Percentiles rank a stretch among this genome's conserved stretches.
phyloP scores from a whole-genome alignment of 352 stramenopile species.

The Pythium coloratum region DNA sequence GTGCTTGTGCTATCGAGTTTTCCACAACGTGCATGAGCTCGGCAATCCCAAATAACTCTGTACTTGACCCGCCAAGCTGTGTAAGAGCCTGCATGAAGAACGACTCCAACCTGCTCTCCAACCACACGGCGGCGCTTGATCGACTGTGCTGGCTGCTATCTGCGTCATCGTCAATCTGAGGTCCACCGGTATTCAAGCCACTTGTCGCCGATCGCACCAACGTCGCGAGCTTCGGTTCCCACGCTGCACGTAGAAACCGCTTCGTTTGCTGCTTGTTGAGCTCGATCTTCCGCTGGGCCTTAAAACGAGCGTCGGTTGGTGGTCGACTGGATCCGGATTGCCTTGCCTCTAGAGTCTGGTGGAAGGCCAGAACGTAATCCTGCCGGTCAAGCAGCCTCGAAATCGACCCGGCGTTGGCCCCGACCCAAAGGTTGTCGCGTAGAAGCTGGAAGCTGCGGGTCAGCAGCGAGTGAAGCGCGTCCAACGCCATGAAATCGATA shows the following conservation, averaged over 20 bases:
- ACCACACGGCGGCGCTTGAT: slow-evolving; percentile 22
- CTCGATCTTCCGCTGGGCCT: neutral
- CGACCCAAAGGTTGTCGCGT: slow-evolving; percentile 37
- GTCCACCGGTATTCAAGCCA: neutral
- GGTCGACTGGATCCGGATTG: neutral
- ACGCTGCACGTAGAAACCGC: slow-evolving; percentile 39
- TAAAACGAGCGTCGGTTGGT: neutral
- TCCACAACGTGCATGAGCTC: slow-evolving; percentile 24
- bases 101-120: slow-evolving; percentile 26
- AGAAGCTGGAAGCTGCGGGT: slow-evolving; percentile 48
- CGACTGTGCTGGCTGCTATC: neutral
- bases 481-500: slow-evolving; percentile 60
- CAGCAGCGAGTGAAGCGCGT: slow-evolving; percentile 38
- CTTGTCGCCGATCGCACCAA: neutral
- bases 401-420: slow-evolving; percentile 43
- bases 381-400: slow-evolving; percentile 31
- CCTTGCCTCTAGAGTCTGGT: slow-evolving; percentile 21
- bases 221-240: slow-evolving; percentile 37
- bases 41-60: slow-evolving; percentile 14
- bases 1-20: slow-evolving; percentile 7
- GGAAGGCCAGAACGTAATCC: slow-evolving; percentile 36
- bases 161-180: neutral
- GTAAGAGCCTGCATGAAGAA: slow-evolving; percentile 22
- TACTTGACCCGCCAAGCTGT: slow-evolving; percentile 7
- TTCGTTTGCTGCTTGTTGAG: slow-evolving; percentile 51